Evolutionary conservation across 257 asterid genomes (phyloP), one percentile per base, ranked within the genome.

Genomic region (Gentiana macrophylla): DNA sequence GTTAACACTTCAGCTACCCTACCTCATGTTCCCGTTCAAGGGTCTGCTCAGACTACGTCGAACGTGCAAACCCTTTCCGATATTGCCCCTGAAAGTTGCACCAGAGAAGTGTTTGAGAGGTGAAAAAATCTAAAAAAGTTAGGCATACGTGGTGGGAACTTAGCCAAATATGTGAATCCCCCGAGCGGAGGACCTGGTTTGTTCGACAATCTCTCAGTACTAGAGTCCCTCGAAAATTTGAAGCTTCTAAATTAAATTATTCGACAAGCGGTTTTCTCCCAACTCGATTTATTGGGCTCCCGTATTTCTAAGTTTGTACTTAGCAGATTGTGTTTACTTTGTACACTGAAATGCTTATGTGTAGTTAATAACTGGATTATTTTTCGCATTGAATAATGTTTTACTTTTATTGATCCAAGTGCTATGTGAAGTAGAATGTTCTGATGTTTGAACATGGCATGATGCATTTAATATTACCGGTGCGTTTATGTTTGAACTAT

Each of bases 71-170:
- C 73, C 7, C 56, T 69, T 3, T 65, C 74, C 3, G 32, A 61
- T 15, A 45, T 68, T 8, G 43, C 74, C 7, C 74, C 74, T 2
- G 35, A 57, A 46, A 68, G 72, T 32, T 73, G 70, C 35, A 65
- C 56, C 9, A 11, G 12, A 0, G 65, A 51, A 15, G 12, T 72
- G 7, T 61, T 69, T 38, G 46, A 38, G 1, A 54, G 35, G 67
- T 44, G 53, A 9, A 57, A 36, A 0, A 59, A 60, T 6, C 64
- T 63, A 6, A 68, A 48, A 60, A 68, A 68, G 47, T 49, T 73
- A 4, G 74, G 78, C 12, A 38, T 73, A 10, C 6, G 65, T 5
- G 91, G 91, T 36, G 69, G 72, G 3, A 61, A 49, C 9, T 53
- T 70, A 12, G 55, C 36, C 51, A 12, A 32, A 4, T 15, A 59